phyloP scores from a whole-genome alignment of 1,284 basidiomycete genomes.

The Cystobasidium pallidum region DNA sequence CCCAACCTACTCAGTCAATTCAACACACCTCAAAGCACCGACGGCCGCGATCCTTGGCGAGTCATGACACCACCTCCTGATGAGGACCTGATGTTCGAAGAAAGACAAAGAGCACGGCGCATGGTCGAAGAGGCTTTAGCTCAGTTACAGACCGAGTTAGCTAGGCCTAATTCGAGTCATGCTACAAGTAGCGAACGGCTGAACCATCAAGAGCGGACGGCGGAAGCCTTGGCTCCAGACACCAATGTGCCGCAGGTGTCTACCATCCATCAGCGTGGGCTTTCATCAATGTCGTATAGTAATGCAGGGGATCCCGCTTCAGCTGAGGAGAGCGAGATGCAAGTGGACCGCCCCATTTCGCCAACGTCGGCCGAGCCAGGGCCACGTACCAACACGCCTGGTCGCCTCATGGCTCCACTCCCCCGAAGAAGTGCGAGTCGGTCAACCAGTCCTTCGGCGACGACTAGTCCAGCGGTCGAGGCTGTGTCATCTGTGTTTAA shows the following conservation, averaged over 20 bases:
- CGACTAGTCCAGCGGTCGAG: background rate
- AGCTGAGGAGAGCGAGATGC: background rate
- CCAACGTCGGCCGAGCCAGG: background rate
- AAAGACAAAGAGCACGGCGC: constrained; percentile 26
- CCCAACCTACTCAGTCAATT: background rate
- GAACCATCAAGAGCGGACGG: background rate
- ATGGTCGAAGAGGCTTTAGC: constrained; percentile 16
- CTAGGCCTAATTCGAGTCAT: background rate
- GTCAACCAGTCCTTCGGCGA: background rate
- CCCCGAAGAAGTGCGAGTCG: constrained; percentile 22
- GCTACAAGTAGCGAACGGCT: background rate
- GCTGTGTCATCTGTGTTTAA: background rate
- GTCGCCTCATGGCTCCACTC: constrained; percentile 5
- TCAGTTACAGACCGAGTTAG: background rate
- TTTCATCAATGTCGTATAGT: background rate
- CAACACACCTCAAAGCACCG: background rate
- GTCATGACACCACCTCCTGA: constrained; percentile 15
- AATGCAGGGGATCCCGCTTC: background rate
- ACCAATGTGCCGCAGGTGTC: background rate
- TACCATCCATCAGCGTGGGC: background rate
- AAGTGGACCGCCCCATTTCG: background rate
- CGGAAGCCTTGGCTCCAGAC: background rate
- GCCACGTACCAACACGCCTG: background rate
- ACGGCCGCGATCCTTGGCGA: constrained; percentile 1
- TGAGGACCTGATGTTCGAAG: constrained; percentile 33